Conservation (phyloP, 2,329 filamentous ascomycete genomes). For the Fusarium acutatum region DNA sequence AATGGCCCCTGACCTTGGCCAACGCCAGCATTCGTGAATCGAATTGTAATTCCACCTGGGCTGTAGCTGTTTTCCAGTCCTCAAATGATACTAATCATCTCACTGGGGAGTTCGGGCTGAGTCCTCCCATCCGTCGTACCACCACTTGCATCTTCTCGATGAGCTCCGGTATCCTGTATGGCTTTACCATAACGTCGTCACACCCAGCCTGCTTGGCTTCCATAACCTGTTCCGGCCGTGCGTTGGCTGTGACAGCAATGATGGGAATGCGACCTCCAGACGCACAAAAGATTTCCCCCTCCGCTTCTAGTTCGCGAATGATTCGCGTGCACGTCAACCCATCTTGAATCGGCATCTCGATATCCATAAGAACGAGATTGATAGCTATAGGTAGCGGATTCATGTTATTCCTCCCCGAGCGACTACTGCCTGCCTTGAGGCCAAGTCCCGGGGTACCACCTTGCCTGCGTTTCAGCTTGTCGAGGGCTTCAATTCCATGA, state of each 20-base stretch:
- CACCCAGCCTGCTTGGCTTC: conserved; percentile 61
- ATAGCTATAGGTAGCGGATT: conserved; percentile 49
- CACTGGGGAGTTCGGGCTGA: conserved; percentile 42
- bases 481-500: conserved; percentile 64
- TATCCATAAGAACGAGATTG: conserved; percentile 76
- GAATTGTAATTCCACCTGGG: not conserved
- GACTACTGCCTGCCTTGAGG: not conserved
- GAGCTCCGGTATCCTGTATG: conserved; percentile 70
- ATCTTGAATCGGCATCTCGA: conserved; percentile 80
- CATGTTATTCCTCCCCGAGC: conserved; percentile 19
- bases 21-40: not conserved
- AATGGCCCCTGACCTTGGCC: not conserved
- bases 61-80: conserved; percentile 31
- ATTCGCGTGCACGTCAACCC: conserved; percentile 71
- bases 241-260: conserved; percentile 74
- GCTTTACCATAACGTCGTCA: conserved; percentile 76
- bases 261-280: conserved; percentile 65
- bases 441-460: conserved; percentile 31
- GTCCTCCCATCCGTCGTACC: conserved; percentile 46
- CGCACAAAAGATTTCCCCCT: conserved; percentile 57
- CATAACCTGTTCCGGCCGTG: conserved; percentile 67
- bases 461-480: conserved; percentile 50
- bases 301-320: conserved; percentile 69
- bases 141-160: conserved; percentile 66
- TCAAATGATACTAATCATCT: conserved; percentile 22